Conservation (phyloP, 1,284 basidiomycete genomes). For the Ustilago esculenta region DNA sequence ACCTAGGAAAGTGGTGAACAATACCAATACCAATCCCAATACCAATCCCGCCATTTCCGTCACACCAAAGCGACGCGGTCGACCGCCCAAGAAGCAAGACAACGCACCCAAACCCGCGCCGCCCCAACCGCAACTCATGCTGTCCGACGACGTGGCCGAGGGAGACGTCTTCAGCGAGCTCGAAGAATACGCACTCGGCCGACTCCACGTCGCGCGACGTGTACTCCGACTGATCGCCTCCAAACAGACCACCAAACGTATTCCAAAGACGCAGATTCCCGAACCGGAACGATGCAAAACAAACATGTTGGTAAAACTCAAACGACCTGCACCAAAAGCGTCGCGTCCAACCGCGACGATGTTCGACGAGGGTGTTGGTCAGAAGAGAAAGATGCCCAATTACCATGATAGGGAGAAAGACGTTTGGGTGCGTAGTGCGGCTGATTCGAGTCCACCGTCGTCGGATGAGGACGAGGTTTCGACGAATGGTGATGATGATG, state of each 20-base stretch:
- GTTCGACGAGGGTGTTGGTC: neutral
- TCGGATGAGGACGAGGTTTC: conserved; percentile 19
- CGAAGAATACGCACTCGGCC: conserved; percentile 23
- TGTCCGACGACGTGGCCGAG: conserved; percentile 21
- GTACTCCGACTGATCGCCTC: conserved; percentile 16
- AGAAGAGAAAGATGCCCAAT: conserved; percentile 6
- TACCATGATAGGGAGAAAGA: conserved; percentile 28
- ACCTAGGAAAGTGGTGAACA: too few species aligned
- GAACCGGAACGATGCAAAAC: conserved; percentile 2
- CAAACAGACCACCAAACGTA: conserved; percentile 5
- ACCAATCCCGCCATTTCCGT: neutral
- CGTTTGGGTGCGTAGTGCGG: conserved; percentile 42
- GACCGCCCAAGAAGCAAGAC: conserved; percentile 19
- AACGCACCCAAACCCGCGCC: neutral
- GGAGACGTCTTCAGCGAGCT: conserved; percentile 24
- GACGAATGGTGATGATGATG: neutral
- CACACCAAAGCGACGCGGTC: conserved; percentile 15
- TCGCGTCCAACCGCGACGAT: neutral
- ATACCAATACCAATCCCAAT: too few species aligned
- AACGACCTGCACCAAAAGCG: neutral
- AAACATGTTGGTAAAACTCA: conserved; percentile 18
- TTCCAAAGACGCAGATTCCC: too few species aligned
- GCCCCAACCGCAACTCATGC: conserved; percentile 3
- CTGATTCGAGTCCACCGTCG: conserved; percentile 19
- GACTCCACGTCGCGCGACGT: conserved; percentile 12